These are phyloP conservation scores for Paulownia fortunei DNA, from an alignment of 257 asterid genomes.

Conservation along the genomic window DNA sequence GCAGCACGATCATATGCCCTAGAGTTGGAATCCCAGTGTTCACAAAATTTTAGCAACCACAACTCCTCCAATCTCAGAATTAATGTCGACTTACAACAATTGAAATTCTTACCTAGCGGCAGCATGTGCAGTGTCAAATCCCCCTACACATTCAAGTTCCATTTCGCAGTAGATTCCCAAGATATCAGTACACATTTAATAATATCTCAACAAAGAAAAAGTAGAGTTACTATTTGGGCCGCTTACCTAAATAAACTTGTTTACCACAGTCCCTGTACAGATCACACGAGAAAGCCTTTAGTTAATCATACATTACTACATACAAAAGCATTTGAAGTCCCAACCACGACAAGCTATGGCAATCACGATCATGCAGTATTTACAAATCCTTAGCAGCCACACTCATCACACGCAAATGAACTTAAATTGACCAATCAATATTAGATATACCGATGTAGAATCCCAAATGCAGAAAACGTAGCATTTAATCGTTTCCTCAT, in stretches of 20 bases:
- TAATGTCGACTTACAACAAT: constrained; percentile 21
- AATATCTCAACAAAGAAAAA: constrained; percentile 11
- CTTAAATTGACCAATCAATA: constrained; percentile 3
- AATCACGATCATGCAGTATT: constrained; percentile 14
- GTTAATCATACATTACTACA: constrained; percentile 17
- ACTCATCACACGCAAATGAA: constrained; percentile 18
- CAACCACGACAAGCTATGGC: constrained; percentile 12
- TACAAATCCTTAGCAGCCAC: constrained; percentile 21
- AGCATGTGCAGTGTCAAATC: constrained; percentile 96
- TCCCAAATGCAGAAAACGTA: constrained; percentile 8
- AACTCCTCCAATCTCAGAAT: constrained; percentile 15
- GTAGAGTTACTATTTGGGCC: constrained; percentile 1
- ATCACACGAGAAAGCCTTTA: constrained; percentile 31
- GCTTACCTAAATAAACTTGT: constrained; percentile 91
- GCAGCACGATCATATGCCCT: constrained; percentile 99
- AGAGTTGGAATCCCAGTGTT: constrained; percentile 27
- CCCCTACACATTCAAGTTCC: constrained; percentile 58
- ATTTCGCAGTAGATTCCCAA: constrained; percentile 25
- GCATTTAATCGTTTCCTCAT: constrained; percentile 11
- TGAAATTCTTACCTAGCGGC: constrained; percentile 78
- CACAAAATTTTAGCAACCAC: constrained; percentile 10
- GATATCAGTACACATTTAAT: constrained; percentile 20
- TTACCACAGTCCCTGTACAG: constrained; percentile 94
- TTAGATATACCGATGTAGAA: neutral
- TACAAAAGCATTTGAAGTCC: neutral